phyloP scores from a whole-genome alignment of 2,329 filamentous ascomycete species.

The Ascochyta clinopodiicola region DNA sequence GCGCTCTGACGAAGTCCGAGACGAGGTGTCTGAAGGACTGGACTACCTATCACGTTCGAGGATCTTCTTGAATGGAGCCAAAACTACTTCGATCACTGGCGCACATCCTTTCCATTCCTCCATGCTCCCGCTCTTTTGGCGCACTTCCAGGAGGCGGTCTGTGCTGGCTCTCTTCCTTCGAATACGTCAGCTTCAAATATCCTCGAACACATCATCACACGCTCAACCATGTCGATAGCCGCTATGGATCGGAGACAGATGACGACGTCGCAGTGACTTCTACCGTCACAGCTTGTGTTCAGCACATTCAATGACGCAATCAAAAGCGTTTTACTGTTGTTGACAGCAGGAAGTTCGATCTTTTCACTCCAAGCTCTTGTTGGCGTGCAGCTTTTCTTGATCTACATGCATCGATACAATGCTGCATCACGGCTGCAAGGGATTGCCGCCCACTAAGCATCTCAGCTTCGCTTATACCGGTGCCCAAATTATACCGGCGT shows the following conservation, averaged over 20 bases:
- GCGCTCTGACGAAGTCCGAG: constrained; percentile 22
- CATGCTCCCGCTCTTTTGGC: constrained; percentile 32
- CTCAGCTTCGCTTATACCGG: constrained; percentile 27
- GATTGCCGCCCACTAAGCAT: constrained; percentile 27
- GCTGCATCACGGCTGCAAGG: constrained; percentile 33
- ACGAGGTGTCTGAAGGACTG: not conserved
- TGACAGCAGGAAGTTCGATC: constrained; percentile 33
- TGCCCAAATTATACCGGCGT: constrained; percentile 19
- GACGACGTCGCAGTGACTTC: not conserved
- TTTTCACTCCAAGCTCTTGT: constrained; percentile 32
- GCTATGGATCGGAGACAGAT: constrained; percentile 30
- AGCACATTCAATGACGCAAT: constrained; percentile 32
- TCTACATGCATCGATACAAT: constrained; percentile 35
- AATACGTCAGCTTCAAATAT: not conserved
- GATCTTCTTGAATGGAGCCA: constrained; percentile 37
- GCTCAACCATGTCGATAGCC: constrained; percentile 34
- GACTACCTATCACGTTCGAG: constrained; percentile 20
- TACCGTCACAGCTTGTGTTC: constrained; percentile 25
- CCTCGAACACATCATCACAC: constrained; percentile 29
- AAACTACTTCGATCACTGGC: constrained; percentile 38
- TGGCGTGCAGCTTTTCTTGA: constrained; percentile 32
- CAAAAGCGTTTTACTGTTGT: constrained; percentile 20
- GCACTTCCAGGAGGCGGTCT: constrained; percentile 18
- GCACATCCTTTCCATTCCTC: constrained; percentile 34
- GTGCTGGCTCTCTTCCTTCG: no score